phyloP scores from a whole-genome alignment of 306 rosid genomes.

The Corylus americana region DNA sequence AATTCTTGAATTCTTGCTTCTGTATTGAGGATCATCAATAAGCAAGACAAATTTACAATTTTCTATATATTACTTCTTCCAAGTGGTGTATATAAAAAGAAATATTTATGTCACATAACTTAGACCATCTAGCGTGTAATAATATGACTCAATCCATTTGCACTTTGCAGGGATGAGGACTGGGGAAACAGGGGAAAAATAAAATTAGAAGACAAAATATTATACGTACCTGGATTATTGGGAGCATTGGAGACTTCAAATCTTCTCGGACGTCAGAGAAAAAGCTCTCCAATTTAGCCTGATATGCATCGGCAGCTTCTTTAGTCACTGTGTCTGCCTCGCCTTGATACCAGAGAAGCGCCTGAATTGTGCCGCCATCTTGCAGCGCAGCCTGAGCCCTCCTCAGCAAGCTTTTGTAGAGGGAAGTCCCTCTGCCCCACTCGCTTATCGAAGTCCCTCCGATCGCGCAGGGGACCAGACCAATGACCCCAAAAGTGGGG shows the following conservation, averaged over 20 bases:
- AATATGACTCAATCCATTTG: not conserved
- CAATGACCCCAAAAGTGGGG: slow-evolving; percentile 29
- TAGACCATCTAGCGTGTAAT: not conserved
- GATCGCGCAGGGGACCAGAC: slow-evolving; percentile 57
- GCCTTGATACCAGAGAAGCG: slow-evolving; percentile 82
- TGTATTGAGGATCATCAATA: too few relatives aligned
- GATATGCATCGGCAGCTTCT: slow-evolving; percentile 49
- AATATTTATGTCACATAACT: not conserved
- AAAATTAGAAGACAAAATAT: not conserved
- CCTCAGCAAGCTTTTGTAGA: slow-evolving; percentile 54
- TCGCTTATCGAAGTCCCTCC: slow-evolving; percentile 46
- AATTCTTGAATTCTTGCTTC: too few relatives aligned
- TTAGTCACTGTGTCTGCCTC: slow-evolving; percentile 55
- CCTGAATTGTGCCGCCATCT: slow-evolving; percentile 43
- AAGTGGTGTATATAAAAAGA: not conserved
- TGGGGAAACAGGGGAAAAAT: not conserved
- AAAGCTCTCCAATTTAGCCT: slow-evolving; percentile 42
- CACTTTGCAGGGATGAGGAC: too few relatives aligned
- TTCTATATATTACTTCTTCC: not conserved
- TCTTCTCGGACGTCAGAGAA: slow-evolving; percentile 59
- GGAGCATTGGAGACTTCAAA: slow-evolving; percentile 67
- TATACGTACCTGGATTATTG: slow-evolving; percentile 64
- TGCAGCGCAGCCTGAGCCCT: slow-evolving; percentile 50
- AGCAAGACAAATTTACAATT: too few relatives aligned
- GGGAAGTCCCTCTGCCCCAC: slow-evolving; percentile 46